Evolutionary conservation across 1,139 yeast genomes (phyloP), one percentile per base, ranked within the genome.

Genomic region (Lodderomyces margitis): DNA sequence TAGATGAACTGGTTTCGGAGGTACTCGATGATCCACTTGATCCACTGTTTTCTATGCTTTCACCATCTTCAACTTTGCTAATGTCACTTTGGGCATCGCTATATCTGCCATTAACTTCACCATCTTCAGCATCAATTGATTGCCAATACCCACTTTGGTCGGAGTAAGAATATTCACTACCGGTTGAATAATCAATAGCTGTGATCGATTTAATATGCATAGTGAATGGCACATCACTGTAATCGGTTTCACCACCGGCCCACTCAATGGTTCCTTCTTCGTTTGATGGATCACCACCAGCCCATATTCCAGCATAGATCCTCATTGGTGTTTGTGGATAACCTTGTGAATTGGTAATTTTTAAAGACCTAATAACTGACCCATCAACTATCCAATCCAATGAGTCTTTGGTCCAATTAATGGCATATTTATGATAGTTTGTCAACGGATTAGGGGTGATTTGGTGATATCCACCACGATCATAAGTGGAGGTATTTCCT

Each of bases 171-270:
- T 89, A 88, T 47, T 74, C 73, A 1, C 73, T 55, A 34, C 97
- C 96, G 14, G 87, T 74, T 3, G 96, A 87, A 61, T 88, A 89
- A 61, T 89, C 96, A 27, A 80, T 68, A 14, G 86, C 87, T 34
- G 74, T 61, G 34, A 88, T 55, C 4, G 75, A 68, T 54, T 82
- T 71, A 48, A 89, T 75, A 50, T 74, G 58, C 87, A 86, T 86
- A 30, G 80, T 59, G 59, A 80, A 86, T 37, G 94, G 92, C 30
- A 80, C 88, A 36, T 74, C 54, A 11, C 74, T 50, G 56, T 78
- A 84, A 58, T 85, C 83, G 11, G 88, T 80, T n/a, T 52, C 50
- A 40, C 95, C 95, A 40, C 95, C 94, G 11, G 94, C 92, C 95
- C 95, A 86, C 53, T 79, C 79, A 45, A 86, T 81, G 7, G 94